Conservation (phyloP, 2,329 filamentous ascomycete species). For the Aphanoascus verrucosus region DNA sequence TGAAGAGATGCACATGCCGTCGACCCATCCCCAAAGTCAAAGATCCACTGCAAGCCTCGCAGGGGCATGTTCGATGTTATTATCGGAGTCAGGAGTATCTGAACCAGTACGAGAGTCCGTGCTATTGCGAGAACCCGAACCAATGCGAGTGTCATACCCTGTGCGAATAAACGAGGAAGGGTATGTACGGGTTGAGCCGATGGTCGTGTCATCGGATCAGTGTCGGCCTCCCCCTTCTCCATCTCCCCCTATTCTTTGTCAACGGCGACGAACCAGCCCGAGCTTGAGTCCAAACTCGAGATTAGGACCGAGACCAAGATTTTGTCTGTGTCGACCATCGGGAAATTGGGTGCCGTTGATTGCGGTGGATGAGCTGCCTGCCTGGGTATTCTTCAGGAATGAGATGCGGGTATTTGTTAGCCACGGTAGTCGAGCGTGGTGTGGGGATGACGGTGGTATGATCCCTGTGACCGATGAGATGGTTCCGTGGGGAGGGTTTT, state of each 20-base stretch:
- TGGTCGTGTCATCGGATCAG: neutral
- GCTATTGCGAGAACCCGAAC: too few relatives aligned
- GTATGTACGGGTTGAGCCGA: neutral
- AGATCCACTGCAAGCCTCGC: too few relatives aligned
- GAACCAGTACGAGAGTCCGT: too few relatives aligned
- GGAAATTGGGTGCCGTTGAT: constrained; percentile 31
- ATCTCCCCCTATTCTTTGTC: too few relatives aligned
- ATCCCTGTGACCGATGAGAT: neutral
- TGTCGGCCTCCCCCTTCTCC: too few relatives aligned
- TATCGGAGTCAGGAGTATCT: too few relatives aligned
- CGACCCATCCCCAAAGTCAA: too few relatives aligned
- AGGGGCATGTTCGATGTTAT: too few relatives aligned
- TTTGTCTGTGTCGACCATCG: constrained; percentile 32
- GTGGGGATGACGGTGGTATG: neutral
- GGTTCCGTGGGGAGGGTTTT: neutral
- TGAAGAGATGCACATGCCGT: too few relatives aligned
- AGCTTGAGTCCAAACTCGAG: neutral
- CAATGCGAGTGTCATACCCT: too few relatives aligned
- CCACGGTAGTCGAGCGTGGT: neutral
- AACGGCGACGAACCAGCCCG: too few relatives aligned
- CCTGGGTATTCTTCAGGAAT: constrained; percentile 25
- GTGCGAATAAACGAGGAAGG: neutral
- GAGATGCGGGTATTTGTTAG: constrained; percentile 14
- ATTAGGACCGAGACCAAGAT: constrained; percentile 24
- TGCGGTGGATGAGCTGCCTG: constrained; percentile 35